Evolutionary conservation across 352 stramenopile genomes (phyloP).

Genomic region (Plasmopara halstedii): DNA sequence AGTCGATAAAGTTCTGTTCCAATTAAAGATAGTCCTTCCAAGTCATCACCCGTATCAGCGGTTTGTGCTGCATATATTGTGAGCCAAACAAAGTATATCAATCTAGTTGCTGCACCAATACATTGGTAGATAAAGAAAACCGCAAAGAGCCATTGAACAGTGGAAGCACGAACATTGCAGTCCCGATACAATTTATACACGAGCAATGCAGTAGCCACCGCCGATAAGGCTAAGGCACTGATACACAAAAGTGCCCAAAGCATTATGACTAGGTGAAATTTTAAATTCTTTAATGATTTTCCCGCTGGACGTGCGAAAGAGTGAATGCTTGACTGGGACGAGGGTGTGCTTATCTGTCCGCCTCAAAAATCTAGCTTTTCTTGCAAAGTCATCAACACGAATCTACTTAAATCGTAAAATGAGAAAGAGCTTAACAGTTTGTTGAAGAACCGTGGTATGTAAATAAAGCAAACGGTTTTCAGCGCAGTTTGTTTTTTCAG

Average conservation of each 20-base stretch:
- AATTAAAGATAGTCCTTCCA: constrained; percentile 8
- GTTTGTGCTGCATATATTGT: background rate
- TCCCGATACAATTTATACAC: constrained; percentile 28
- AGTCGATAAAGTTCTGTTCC: constrained; percentile 23
- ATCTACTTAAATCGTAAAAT: no score
- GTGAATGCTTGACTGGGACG: background rate
- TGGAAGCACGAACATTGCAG: constrained; percentile 22
- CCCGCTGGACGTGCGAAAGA: constrained; percentile 3
- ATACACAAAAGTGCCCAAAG: constrained; percentile 21
- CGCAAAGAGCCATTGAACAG: constrained; percentile 19
- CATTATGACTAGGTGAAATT: constrained; percentile 9
- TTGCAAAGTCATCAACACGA: background rate
- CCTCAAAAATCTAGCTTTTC: background rate
- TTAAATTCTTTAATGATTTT: constrained; percentile 3
- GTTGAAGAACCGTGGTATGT: no score
- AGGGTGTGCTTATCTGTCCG: constrained; percentile 2
- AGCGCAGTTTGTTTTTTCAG: no score
- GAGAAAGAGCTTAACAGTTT: no score
- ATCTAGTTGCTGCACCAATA: constrained; percentile 6
- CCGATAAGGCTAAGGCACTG: constrained; percentile 17
- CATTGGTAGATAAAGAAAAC: constrained; percentile 26
- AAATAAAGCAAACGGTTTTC: background rate
- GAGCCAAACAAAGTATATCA: constrained; percentile 23
- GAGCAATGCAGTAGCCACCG: constrained; percentile 14
- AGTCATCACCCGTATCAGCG: background rate